Percentiles rank a stretch among this genome's conserved stretches.
Evolutionary conservation across 768 basidiomycete genomes (phyloP).

Genomic region (Podaxis mareebaensis): DNA sequence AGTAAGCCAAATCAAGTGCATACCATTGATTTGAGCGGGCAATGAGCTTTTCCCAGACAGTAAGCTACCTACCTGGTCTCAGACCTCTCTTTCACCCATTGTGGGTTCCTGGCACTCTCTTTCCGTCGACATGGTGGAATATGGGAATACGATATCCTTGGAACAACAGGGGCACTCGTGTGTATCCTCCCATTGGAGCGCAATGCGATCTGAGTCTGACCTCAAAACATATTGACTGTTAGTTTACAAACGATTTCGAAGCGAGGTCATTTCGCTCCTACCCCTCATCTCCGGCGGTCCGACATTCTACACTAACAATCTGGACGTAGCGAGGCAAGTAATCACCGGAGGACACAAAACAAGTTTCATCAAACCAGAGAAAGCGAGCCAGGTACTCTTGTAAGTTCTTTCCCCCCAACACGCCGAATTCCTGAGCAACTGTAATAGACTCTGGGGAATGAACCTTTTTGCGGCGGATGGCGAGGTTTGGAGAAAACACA

Average conservation of each 20-base stretch:
- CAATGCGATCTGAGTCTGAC: neutral
- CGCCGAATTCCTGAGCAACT: neutral
- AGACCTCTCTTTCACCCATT: slow-evolving; percentile 43
- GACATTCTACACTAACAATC: slow-evolving; percentile 41
- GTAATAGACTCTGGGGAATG: slow-evolving; percentile 42
- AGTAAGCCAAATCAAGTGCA: slow-evolving; percentile 23
- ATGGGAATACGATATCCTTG: slow-evolving; percentile 37
- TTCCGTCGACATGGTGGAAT: slow-evolving; percentile 47
- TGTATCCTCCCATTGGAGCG: slow-evolving; percentile 15
- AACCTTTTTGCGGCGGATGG: slow-evolving; percentile 47
- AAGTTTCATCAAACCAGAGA: slow-evolving; percentile 40
- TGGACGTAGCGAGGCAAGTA: slow-evolving; percentile 49
- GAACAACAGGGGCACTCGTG: slow-evolving; percentile 36
- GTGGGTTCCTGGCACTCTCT: slow-evolving; percentile 33
- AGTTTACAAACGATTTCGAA: slow-evolving; percentile 39
- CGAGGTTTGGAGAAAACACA: slow-evolving; percentile 46
- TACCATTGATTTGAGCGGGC: neutral
- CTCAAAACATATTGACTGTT: neutral
- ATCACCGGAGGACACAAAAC: slow-evolving; percentile 38
- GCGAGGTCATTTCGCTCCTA: slow-evolving; percentile 41
- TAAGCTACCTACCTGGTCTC: slow-evolving; percentile 39
- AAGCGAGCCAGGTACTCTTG: slow-evolving; percentile 32
- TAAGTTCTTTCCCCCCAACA: slow-evolving; percentile 21
- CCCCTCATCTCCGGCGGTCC: slow-evolving; percentile 38
- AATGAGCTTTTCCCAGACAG: slow-evolving; percentile 26